Evolutionary conservation across 345 rosid species (phyloP), one percentile per base, ranked within the genome.

Genomic region (Gossypium rotundifolium): DNA sequence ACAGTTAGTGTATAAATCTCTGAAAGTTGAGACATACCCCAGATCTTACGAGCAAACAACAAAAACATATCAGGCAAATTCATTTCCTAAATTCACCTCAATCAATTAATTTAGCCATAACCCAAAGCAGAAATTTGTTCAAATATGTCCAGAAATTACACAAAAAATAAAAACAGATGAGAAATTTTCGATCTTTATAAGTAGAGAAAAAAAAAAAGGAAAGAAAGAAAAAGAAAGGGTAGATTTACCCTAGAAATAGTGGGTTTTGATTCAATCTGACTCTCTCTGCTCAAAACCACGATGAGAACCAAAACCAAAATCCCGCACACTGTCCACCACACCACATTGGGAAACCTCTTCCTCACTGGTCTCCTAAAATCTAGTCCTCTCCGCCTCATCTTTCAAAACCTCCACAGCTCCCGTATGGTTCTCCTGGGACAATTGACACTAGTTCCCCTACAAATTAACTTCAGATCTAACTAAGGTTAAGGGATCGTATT

Each of bases 301-400:
- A 93, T 82, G 78, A 93, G 86, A 25, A 91, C 73, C 81, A 93
- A 65, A 6, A 88, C 86, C 12, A 80, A 70, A 48, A 87, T 70
- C 42, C 88, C 91, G 72, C 81, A 88, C 46, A 88, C 74, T 9
- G 89, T 76, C 90, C 87, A 87, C 96, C 97, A 90, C 13, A 89
- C 88, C 55, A 82, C 87, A 79, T 82, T 89, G 16, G 97, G 84
- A 75, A 84, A 65, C 82, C 87, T 78, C 89, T 93, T 76, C 84
- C 89, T 80, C 23, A 78, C 87, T n/a, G 85, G 84, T 77, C 94
- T 66, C 79, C 97, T 83, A 78, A 84, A 86, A 62, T 88, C 91
- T 73, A 79, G 72, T 13, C 84, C 88, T 76, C 98, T 84, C 79
- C 96, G 79, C 88, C 93, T 84, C 96, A 89, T 91, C 65, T 69